Base-by-base conservation (phyloP, 148 eudicot species). In the Rhododendron griersonianum region DNA sequence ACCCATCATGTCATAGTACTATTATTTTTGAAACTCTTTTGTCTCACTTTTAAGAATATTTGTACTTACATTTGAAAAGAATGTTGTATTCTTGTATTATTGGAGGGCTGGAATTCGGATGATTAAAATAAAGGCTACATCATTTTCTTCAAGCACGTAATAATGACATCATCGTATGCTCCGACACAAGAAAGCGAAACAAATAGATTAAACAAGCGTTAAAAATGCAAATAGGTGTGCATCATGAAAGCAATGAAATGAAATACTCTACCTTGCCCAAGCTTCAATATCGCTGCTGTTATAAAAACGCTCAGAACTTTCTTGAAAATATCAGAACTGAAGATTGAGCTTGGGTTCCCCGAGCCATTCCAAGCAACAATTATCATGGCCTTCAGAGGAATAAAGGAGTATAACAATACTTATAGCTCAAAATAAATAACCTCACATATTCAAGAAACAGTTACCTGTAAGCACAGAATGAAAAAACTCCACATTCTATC, bases 401-500 rank as follows among this genome's bases (percentile, higher is more conserved):
- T 83, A 50, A 86, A 73, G 9, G 25, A 80, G 25, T 81, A 47
- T 18, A 67, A 75, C 41, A 74, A 48, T 84, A 39, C 14, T 39
- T 2, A 84, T 35, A 82, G 59, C 35, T 37, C n/a, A 23, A 41
- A 63, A 41, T 57, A 35, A 41, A 83, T 28, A 51, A 71, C 16
- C 19, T 33, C 47, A 78, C 73, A 81, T 6, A 63, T 55, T 16
- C 9, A 84, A 67, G 44, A 61, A 83, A 81, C 23, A 75, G 48
- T 86, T 88, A 90, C 99, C 99, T 98, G 99, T 87, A 98, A 89
- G 89, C 98, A 94, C 90, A 98, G 89, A 82, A 95, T 92, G 65
- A 95, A 93, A 86, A 98, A 98, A 87, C 95, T 93, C 99, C 99
- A 98, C 98, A 98, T 92, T 87, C 99, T 90, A 87, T 98, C 98